Evolutionary conservation across 2,329 filamentous ascomycete genomes (phyloP), one percentile per base, ranked within the genome.

Genomic region (Dactylellina leptospora): DNA sequence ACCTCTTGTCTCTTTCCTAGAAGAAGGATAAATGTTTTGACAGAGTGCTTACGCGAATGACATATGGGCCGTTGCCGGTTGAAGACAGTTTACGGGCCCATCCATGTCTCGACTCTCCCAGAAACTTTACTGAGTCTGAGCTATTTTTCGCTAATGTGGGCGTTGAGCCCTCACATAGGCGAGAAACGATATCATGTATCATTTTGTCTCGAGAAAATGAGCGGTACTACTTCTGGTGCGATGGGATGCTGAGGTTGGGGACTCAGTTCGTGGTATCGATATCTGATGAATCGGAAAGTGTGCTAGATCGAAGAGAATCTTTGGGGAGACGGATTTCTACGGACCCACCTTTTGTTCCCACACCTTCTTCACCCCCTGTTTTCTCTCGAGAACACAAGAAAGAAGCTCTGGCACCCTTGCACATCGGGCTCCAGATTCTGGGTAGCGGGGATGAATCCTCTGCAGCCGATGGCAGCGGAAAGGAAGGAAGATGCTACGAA

Each of bases 111-210:
- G 20, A 38, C 30, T 36, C 33, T 44, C 53, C 59, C 59, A 47
- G 40, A 71, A 72, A 72, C 59, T 53, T 63, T 64, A 64, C 56
- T 59, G 30, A 51, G 25, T 18, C 45, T 72, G 68, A 72, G 68
- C 38, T 72, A 72, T 72, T 72, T 72, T 45, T 63, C 68, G 68
- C 59, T 47, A 72, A 45, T 42, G 64, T 59, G 42, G 60, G 59
- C 59, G 60, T 53, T 53, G 50, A 18, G 20, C 45, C 27, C 44
- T 36, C 33, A 53, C 44, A 58, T 44, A 71, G 45, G 54, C 62
- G 62, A 68, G 45, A 60, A 47, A 28, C 28, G 50, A 27, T 25
- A 30, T 59, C 44, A 13, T 45, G 51, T 55, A 28, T 48, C 38
- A 18, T 48, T 20, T 64, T 5, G 6, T 40, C 4, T 6, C 5